phyloP scores from a whole-genome alignment of 345 rosid species.

The Atalantia buxifolia region DNA sequence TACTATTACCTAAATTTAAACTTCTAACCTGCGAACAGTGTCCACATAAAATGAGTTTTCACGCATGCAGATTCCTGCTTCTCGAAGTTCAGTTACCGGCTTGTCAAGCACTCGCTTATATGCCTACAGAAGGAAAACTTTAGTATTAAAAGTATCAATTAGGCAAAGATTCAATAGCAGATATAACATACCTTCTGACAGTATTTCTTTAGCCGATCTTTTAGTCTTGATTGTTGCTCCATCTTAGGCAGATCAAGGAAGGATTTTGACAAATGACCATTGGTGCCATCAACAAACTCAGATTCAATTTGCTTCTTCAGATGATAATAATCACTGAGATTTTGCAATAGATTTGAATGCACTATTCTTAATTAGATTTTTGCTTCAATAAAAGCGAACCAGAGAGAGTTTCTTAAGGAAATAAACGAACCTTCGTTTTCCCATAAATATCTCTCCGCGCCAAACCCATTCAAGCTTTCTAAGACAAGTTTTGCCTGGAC shows the following conservation, averaged over 20 bases:
- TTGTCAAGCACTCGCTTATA: constrained; percentile 80
- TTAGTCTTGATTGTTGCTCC: constrained; percentile 76
- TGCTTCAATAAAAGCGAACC: constrained; percentile 13
- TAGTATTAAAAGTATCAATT: constrained; percentile 16
- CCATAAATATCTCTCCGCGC: constrained; percentile 93
- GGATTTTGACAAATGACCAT: constrained; percentile 61
- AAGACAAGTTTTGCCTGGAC: constrained; percentile 89
- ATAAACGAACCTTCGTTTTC: constrained; percentile 69
- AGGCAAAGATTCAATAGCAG: constrained; percentile 15
- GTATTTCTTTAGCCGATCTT: constrained; percentile 82
- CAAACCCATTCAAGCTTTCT: constrained; percentile 98
- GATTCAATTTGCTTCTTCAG: constrained; percentile 93
- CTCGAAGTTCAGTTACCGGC: constrained; percentile 90
- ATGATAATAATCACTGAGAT: constrained; percentile 86
- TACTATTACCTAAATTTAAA: constrained; percentile 5
- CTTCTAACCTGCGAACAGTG: constrained; percentile 83
- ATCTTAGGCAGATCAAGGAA: constrained; percentile 82
- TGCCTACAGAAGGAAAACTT: constrained; percentile 48
- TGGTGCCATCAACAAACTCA: constrained; percentile 64
- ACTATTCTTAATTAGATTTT: constrained; percentile 17
- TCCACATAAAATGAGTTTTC: constrained; percentile 94
- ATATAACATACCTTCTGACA: constrained; percentile 70
- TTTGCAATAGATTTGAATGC: constrained; percentile 11
- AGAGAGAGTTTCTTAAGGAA: background rate
- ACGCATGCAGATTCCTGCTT: constrained; percentile 99